Evolutionary conservation across 345 rosid genomes (phyloP).

Genomic region (Physaria fendleri): DNA sequence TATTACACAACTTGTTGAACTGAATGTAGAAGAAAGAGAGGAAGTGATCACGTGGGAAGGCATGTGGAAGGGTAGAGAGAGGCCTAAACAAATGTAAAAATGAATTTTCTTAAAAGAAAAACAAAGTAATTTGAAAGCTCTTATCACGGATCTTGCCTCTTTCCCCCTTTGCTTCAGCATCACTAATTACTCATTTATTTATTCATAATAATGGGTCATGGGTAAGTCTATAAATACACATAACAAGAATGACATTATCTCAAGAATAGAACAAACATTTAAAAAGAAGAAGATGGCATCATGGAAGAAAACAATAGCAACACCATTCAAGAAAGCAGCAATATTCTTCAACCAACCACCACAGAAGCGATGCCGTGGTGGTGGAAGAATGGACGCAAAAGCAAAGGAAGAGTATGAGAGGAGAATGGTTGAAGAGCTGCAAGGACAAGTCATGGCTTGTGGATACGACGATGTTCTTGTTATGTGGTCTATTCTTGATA

Average conservation of each 20-base stretch:
- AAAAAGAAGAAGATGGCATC: constrained; percentile 42
- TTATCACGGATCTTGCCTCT: constrained; percentile 73
- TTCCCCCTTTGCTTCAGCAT: constrained; percentile 5
- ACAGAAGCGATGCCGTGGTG: constrained; percentile 8
- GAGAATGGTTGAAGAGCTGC: constrained; percentile 51
- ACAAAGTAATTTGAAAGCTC: constrained; percentile 36
- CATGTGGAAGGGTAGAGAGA: constrained; percentile 32
- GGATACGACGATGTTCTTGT: constrained; percentile 86
- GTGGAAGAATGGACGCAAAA: constrained; percentile 31
- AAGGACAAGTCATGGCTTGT: constrained; percentile 92
- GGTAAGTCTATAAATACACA: constrained; percentile 23
- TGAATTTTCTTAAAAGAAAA: not conserved
- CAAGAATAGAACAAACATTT: constrained; percentile 4
- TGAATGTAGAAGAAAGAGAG: not conserved
- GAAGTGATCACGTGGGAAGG: constrained; percentile 27
- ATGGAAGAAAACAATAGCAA: constrained; percentile 70
- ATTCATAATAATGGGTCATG: not conserved
- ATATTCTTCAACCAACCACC: constrained; percentile 64
- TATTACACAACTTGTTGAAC: constrained; percentile 13
- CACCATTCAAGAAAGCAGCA: constrained; percentile 77
- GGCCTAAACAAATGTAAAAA: constrained; percentile 19
- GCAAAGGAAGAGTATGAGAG: constrained; percentile 49
- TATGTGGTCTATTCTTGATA: constrained; percentile 97
- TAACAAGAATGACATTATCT: constrained; percentile 10
- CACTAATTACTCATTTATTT: constrained; percentile 20